Percentiles rank a stretch among this genome's conserved stretches.
phyloP scores from a whole-genome alignment of 2,329 filamentous ascomycete species.

The Thelonectria discophora region DNA sequence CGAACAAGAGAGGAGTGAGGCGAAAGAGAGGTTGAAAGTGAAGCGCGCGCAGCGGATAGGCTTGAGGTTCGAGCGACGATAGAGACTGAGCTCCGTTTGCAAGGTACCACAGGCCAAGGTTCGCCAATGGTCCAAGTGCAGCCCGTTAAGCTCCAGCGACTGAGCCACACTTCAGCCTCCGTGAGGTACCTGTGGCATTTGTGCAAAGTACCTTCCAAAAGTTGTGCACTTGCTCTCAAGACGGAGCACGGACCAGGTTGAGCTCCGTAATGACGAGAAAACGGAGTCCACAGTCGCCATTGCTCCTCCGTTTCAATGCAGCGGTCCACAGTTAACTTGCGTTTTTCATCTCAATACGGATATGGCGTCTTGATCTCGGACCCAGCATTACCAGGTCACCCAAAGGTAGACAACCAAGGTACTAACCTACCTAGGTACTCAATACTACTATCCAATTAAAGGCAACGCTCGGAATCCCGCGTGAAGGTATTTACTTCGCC shows the following conservation, averaged over 20 bases:
- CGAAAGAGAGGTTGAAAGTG: constrained; percentile 10
- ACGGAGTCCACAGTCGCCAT: not conserved
- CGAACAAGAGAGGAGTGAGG: not conserved
- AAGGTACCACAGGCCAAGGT: not conserved
- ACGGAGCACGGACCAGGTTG: not conserved
- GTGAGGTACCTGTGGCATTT: constrained; percentile 6
- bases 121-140: not conserved
- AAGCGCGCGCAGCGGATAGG: constrained; percentile 2
- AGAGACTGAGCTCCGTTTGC: not conserved
- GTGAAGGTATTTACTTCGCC: not conserved
- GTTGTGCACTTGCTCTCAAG: constrained; percentile 1
- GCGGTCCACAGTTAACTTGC: too few relatives aligned
- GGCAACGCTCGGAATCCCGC: constrained; percentile 1
- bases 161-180: constrained; percentile 8
- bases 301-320: too few relatives aligned
- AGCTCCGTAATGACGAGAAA: not conserved
- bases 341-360: too few relatives aligned
- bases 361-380: too few relatives aligned
- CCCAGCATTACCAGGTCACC: too few relatives aligned
- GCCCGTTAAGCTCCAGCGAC: constrained; percentile 1
- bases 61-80: not conserved
- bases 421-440: too few relatives aligned
- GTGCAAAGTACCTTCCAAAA: constrained; percentile 1
- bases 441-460: not conserved
- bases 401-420: too few relatives aligned